Base-by-base conservation (phyloP, 495 filamentous ascomycete species). In the Penicillium pancosmium region DNA sequence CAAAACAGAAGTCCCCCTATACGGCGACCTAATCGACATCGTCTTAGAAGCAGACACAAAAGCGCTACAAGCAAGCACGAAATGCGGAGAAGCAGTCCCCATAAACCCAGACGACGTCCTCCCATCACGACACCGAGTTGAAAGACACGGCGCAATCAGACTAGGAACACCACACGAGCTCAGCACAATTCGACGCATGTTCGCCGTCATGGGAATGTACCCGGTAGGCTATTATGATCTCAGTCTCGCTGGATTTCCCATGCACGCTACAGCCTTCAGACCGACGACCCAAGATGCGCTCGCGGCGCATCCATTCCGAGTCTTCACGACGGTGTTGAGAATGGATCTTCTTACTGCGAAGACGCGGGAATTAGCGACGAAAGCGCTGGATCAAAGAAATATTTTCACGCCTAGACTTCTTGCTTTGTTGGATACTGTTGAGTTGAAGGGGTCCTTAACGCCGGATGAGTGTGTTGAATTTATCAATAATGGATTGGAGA, bases 211-310 rank as follows among this genome's bases (percentile, higher is more conserved):
- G 61, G 73, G 73, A 16, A 78, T 80, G 77, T 56, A 68, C 34
- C 73, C 77, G 0, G 74, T 77, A 5, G 77, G 76, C 19, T 80
- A 80, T 60, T 80, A 80, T 52, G 74, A 80, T 50, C 64, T 80
- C 2, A 65, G 61, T 6, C 59, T 71, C 1, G 75, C 71, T 10
- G 76, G 73, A 0, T 72, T 78, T 31, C 77, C 77, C 5, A 69
- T 80, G 68, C 77, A 78, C 56, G 76, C 73, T 8, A 80, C 76
- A 3, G 68, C 69, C 7, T 80, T 78, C 55, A 72, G 76, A 2
- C 74, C 76, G 4, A 64, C 43, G 2, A 63, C 52, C n/a, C 40
- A 54, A 19, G 60, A 64, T 23, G 63, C 72, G 5, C 68, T 78
- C 2, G 23, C 57, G 0, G 52, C 54, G 11, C 68, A 80, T 54